phyloP scores from a whole-genome alignment of 306 rosid species.

The Elaeagnus macrophylla region DNA sequence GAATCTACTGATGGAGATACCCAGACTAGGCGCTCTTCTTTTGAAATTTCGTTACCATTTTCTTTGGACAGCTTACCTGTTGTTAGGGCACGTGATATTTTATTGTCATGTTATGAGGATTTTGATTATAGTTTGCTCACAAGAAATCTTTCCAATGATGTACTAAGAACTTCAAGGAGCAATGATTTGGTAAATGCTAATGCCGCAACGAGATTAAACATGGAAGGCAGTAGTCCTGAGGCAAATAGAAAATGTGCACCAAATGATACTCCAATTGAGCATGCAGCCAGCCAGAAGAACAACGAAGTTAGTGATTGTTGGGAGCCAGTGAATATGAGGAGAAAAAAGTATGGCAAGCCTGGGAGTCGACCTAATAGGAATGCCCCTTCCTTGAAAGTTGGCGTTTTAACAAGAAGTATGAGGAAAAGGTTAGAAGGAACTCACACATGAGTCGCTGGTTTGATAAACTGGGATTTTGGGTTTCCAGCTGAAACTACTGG shows the following conservation, averaged over 20 bases:
- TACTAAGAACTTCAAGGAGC: slow-evolving; percentile 7
- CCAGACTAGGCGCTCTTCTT: slow-evolving; percentile 1
- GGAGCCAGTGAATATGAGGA: too few relatives aligned
- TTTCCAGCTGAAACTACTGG: too few relatives aligned
- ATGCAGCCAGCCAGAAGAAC: not conserved
- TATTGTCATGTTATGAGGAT: slow-evolving; percentile 23
- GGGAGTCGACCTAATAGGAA: too few relatives aligned
- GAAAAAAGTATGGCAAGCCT: too few relatives aligned
- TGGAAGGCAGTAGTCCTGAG: not conserved
- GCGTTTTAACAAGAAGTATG: too few relatives aligned
- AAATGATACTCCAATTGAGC: not conserved
- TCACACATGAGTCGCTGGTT: too few relatives aligned
- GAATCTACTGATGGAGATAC: slow-evolving; percentile 4
- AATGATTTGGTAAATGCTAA: slow-evolving; percentile 10
- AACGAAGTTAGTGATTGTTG: too few relatives aligned
- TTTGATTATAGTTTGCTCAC: slow-evolving; percentile 13
- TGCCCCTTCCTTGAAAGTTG: too few relatives aligned
- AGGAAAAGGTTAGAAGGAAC: too few relatives aligned
- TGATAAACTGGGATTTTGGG: too few relatives aligned
- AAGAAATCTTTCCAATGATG: slow-evolving; percentile 12
- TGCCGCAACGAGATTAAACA: not conserved
- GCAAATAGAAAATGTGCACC: slow-evolving; percentile 2
- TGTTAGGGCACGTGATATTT: slow-evolving; percentile 20
- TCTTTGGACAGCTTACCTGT: slow-evolving; percentile 19
- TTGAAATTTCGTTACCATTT: slow-evolving; percentile 9